phyloP scores from a whole-genome alignment of 2,329 filamentous ascomycete species.

The Penicillium psychrosexuale region DNA sequence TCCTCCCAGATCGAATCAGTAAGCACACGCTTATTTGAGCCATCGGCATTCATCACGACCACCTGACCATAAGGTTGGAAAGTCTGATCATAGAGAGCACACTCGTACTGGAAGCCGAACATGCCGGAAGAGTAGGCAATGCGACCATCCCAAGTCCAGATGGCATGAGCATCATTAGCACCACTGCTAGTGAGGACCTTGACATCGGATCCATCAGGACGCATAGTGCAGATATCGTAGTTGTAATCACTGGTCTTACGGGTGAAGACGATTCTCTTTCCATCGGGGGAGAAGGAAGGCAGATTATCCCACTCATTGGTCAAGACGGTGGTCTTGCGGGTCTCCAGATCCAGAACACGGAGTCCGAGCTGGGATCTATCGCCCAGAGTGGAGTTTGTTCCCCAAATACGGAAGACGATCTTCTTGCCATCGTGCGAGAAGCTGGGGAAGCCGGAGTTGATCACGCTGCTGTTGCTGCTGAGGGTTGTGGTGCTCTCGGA shows the following conservation, averaged over 20 bases:
- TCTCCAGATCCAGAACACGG: constrained; percentile 13
- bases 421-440: constrained; percentile 15
- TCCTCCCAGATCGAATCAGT: constrained; percentile 35
- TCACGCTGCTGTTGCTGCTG: background rate
- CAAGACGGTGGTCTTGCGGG: constrained; percentile 1
- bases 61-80: constrained; percentile 49
- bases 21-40: constrained; percentile 29
- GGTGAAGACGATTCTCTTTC: constrained; percentile 16
- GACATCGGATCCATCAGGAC: constrained; percentile 41
- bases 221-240: constrained; percentile 39
- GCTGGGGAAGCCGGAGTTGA: constrained; percentile 16
- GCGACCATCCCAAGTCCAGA: constrained; percentile 43
- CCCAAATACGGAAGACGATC: constrained; percentile 16
- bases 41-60: constrained; percentile 45
- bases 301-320: constrained; percentile 15
- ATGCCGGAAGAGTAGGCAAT: constrained; percentile 44
- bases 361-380: constrained; percentile 8
- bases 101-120: constrained; percentile 47
- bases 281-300: constrained; percentile 13
- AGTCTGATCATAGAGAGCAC: constrained; percentile 42
- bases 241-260: constrained; percentile 11
- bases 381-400: background rate
- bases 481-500: background rate
- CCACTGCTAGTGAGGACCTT: constrained; percentile 13
- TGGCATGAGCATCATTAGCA: constrained; percentile 44